These are phyloP conservation scores for Phytophthora macrochlamydospora DNA, from an alignment of 352 stramenopile species.

Conservation along the genomic window DNA sequence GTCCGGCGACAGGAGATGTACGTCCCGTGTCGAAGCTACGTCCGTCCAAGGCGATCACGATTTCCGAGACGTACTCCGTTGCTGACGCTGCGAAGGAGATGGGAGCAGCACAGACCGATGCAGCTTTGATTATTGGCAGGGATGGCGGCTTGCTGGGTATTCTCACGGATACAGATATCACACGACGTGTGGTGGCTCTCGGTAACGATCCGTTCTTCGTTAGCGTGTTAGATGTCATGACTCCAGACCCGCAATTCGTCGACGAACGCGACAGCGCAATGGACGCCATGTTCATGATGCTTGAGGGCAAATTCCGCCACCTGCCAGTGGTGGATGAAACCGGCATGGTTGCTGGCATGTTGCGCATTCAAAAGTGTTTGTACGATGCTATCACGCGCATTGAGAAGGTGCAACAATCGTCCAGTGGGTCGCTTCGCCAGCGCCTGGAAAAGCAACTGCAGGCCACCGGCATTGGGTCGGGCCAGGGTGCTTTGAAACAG, in stretches of 20 bases:
- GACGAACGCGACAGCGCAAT: constrained; percentile 89
- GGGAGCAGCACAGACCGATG: constrained; percentile 89
- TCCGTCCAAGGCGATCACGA: constrained; percentile 91
- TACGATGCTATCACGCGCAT: constrained; percentile 98
- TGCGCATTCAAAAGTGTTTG: constrained; percentile 99
- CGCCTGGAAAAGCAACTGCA: constrained; percentile 83
- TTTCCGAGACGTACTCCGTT: constrained; percentile 85
- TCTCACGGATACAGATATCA: constrained; percentile 94
- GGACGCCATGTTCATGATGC: constrained; percentile 92
- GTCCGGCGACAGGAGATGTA: constrained; percentile 82
- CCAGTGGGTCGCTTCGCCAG: constrained; percentile 70
- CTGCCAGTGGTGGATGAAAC: constrained; percentile 94
- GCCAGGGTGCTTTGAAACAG: constrained; percentile 70
- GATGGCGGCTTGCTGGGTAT: constrained; percentile 94
- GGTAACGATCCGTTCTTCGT: constrained; percentile 88
- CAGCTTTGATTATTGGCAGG: constrained; percentile 92
- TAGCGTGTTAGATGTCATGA: constrained; percentile 87
- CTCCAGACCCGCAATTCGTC: constrained; percentile 88
- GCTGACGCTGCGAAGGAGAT: constrained; percentile 91
- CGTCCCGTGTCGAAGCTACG: constrained; percentile 90
- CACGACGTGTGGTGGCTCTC: constrained; percentile 80
- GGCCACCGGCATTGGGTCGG: constrained; percentile 60
- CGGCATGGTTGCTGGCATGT: constrained; percentile 93
- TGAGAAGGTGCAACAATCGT: constrained; percentile 89
- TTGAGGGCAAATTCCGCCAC: constrained; percentile 95